Conservation (phyloP, 73 alveolate species). For the Tetrahymena malaccensis region DNA sequence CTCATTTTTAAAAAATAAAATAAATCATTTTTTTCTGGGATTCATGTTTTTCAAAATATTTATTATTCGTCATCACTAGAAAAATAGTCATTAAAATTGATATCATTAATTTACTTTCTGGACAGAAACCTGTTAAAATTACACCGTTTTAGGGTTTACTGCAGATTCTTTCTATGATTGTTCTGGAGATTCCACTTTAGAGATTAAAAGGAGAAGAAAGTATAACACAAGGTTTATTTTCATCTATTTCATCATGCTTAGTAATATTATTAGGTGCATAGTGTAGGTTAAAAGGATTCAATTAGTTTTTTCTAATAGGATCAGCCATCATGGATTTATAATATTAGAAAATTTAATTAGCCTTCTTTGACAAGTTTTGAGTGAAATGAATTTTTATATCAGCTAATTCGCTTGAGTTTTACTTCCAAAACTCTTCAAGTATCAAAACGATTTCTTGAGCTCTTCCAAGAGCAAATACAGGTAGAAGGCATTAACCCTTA, state of each 20-base stretch:
- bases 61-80: slow-evolving; percentile 3
- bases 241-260: slow-evolving; percentile 6
- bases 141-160: slow-evolving; percentile 52
- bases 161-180: slow-evolving; percentile 43
- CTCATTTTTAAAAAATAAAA: too few species aligned
- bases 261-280: slow-evolving; percentile 5
- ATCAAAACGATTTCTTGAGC: slow-evolving; percentile 95
- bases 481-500: slow-evolving; percentile 97
- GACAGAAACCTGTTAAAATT: slow-evolving; percentile 91
- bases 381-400: slow-evolving; percentile 84
- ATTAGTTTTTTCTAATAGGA: slow-evolving; percentile 61
- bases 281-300: slow-evolving; percentile 81
- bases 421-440: slow-evolving; percentile 94
- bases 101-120: slow-evolving; percentile 93
- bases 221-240: slow-evolving; percentile 10
- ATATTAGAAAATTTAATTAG: slow-evolving; percentile 87
- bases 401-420: slow-evolving; percentile 60
- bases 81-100: slow-evolving; percentile 72
- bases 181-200: neutral
- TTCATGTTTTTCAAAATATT: too few species aligned
- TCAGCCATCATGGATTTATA: slow-evolving; percentile 93
- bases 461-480: slow-evolving; percentile 98
- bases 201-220: neutral
- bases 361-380: slow-evolving; percentile 86
- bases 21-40: too few species aligned